Evolutionary conservation across 139 green algal species (phyloP).

Genomic region (Chara braunii): DNA sequence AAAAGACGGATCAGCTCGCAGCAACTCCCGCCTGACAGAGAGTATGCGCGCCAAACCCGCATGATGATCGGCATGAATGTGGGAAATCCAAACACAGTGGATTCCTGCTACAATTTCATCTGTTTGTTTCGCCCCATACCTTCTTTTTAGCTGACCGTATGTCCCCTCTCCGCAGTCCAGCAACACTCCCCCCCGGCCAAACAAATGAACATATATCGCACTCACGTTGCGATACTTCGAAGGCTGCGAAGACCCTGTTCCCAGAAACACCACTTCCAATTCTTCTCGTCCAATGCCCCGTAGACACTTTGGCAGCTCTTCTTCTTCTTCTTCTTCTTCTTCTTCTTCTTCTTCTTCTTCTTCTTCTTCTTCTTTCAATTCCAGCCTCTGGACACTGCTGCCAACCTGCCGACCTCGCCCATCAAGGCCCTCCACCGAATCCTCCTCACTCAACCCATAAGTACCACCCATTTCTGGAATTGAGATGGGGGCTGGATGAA

Average conservation of each 20-base stretch:
- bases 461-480: too few species aligned
- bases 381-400: too few species aligned
- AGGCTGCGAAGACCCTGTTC: constrained; percentile 62
- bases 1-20: constrained; percentile 39
- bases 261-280: constrained; percentile 45
- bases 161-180: constrained; percentile 87
- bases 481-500: too few species aligned
- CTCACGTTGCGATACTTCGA: constrained; percentile 94
- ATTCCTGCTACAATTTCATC: constrained; percentile 37
- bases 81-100: constrained; percentile 75
- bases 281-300: constrained; percentile 5
- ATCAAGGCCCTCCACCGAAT: too few species aligned
- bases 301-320: background rate
- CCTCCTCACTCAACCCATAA: too few species aligned
- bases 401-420: too few species aligned
- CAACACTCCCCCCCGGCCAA: constrained; percentile 63
- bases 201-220: constrained; percentile 67
- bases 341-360: too few species aligned
- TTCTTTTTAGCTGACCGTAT: constrained; percentile 67
- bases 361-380: too few species aligned
- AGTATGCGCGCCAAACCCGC: constrained; percentile 67
- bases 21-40: constrained; percentile 39
- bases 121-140: constrained; percentile 47
- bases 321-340: too few species aligned
- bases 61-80: constrained; percentile 98